Base-by-base conservation (phyloP, 495 filamentous ascomycete genomes). In the Rhypophila decipiens region DNA sequence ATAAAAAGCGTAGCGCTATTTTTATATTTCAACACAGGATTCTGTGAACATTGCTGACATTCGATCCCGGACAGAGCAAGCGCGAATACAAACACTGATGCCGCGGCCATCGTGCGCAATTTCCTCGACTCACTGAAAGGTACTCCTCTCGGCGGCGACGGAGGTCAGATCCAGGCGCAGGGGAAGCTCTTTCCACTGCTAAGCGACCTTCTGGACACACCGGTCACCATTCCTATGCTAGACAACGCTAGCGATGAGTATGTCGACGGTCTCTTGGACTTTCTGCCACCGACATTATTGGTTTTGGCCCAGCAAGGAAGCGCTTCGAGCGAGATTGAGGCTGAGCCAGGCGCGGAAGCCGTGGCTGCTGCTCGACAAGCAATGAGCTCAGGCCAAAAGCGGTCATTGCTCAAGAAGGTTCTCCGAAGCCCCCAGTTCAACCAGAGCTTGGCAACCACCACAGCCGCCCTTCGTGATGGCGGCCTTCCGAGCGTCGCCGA, bases 401-500 rank as follows among this genome's bases (percentile, higher is more conserved):
- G 82, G 56, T 76, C 81, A 5, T 81, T 96, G 2, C 62, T 99
- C 18, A 79, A 79, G 64, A 83, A 82, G 53, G 89, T 96, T 13
- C 69, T 97, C n/a, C 81, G 85, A 43, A 90, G 85, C 52, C 93
- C 93, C 24, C 93, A 97, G 55, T 90, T 99, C 58, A 76, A 75
- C 43, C 93, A 99, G 61, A 91, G 88, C 55, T 65, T 95, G 27
- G 77, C 81, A 0, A 90, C 86, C 55, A 67, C 97, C 50, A 95
- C 90, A 1, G 76, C 86, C 59, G 93, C 93, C 19, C 73, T 99
- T 38, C 71, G 91, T 46, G 91, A 99, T 58, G 93, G 93, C n/a
- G 93, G 88, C 0, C 67, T 99, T 41, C 87, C 90, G 11, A 91
- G 79, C 53, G 84, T 99, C 46, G 85, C 88, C 18, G 88, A 95